phyloP scores from a whole-genome alignment of 2,329 filamentous ascomycete species.

The Rhynchosporium secalis region DNA sequence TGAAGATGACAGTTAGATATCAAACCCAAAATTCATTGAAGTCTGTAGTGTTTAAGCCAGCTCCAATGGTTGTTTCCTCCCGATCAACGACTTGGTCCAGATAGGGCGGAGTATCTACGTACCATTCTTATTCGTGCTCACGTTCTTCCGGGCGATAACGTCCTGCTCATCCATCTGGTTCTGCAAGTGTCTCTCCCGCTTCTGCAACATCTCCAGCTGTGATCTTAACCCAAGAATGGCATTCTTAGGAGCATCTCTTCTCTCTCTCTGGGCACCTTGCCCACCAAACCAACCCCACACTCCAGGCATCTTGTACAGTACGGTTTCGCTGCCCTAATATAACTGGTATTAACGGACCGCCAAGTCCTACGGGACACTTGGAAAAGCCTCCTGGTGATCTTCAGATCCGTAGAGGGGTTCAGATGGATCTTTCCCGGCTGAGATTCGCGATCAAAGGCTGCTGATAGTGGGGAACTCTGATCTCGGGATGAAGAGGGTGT shows the following conservation, averaged over 20 bases:
- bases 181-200: conserved; percentile 88
- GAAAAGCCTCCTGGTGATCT: conserved; percentile 4
- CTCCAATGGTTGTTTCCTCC: background rate
- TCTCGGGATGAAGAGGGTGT: conserved; percentile 22
- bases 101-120: conserved; percentile 42
- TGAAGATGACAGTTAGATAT: conserved; percentile 20
- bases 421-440: conserved; percentile 2
- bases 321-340: conserved; percentile 19
- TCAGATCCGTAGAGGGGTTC: background rate
- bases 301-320: conserved; percentile 54
- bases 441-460: conserved; percentile 29
- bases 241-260: conserved; percentile 94
- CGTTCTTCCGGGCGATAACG: conserved; percentile 81
- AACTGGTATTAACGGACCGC: conserved; percentile 20
- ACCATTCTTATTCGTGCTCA: conserved; percentile 90
- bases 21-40: background rate
- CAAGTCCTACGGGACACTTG: conserved; percentile 17
- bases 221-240: conserved; percentile 85
- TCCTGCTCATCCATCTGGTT: conserved; percentile 94
- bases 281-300: conserved; percentile 94
- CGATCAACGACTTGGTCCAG: background rate
- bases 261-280: conserved; percentile 69
- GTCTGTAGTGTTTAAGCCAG: background rate
- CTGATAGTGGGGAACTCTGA: conserved; percentile 33
- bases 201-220: conserved; percentile 96